phyloP scores from a whole-genome alignment of 371 early-diverging fungal species.

The Batkoa obscura region DNA sequence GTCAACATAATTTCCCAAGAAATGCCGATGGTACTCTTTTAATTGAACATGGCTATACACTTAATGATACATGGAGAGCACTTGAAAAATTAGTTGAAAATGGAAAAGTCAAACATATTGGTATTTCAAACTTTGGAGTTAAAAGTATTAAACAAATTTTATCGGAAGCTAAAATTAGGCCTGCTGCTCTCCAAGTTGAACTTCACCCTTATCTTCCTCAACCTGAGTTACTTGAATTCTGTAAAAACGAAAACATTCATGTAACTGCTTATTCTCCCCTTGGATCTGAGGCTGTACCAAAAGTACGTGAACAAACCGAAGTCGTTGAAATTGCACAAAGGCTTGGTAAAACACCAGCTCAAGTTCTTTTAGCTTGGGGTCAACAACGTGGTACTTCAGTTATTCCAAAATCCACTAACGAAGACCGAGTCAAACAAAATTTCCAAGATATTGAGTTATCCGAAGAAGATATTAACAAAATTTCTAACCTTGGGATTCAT shows the following conservation, averaged over 20 bases:
- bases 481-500: conserved; percentile 3
- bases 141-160: conserved; percentile 24
- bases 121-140: conserved; percentile 34
- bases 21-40: neutral
- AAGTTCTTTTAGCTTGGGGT: conserved; percentile 22
- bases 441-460: conserved; percentile 25
- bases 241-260: conserved; percentile 23
- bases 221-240: conserved; percentile 22
- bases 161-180: conserved; percentile 23
- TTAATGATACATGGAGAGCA: conserved; percentile 19
- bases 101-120: conserved; percentile 28
- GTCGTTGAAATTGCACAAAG: conserved; percentile 22
- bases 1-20: conserved; percentile 5
- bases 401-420: conserved; percentile 30
- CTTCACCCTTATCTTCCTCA: conserved; percentile 47
- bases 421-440: conserved; percentile 28
- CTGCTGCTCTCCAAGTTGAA: conserved; percentile 38
- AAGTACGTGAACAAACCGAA: conserved; percentile 18
- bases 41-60: neutral
- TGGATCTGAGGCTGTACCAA: conserved; percentile 25
- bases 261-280: conserved; percentile 41
- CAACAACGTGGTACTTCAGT: conserved; percentile 25
- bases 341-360: conserved; percentile 23
- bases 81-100: conserved; percentile 22
- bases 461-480: conserved; percentile 25